A percentile compares a stretch with the other conserved stretches of the same genome.
Evolutionary conservation across 129 eudicot species (phyloP).

Genomic region (Helianthus tuberosus): DNA sequence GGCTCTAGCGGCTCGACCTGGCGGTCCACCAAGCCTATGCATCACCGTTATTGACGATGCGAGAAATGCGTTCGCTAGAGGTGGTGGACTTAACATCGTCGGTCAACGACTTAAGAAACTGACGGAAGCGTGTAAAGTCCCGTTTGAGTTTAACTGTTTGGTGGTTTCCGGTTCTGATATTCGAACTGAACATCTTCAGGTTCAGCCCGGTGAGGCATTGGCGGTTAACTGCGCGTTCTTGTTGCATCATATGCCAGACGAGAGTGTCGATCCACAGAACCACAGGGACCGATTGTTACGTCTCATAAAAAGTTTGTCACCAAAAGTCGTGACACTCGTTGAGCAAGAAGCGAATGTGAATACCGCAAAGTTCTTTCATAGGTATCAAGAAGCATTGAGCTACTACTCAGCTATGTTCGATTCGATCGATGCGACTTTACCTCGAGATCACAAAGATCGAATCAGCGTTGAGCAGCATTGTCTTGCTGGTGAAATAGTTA

Average conservation of each 20-base stretch:
- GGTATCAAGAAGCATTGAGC: slow-evolving; percentile 64
- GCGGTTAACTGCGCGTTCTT: slow-evolving; percentile 84
- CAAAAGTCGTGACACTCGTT: slow-evolving; percentile 77
- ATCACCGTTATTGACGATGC: slow-evolving; percentile 81
- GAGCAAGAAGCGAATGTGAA: slow-evolving; percentile 91
- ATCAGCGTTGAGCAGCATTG: slow-evolving; percentile 83
- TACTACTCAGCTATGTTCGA: slow-evolving; percentile 88
- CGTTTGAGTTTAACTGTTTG: slow-evolving; percentile 64
- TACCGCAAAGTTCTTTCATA: slow-evolving; percentile 52
- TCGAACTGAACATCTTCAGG: slow-evolving; percentile 40
- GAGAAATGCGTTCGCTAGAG: slow-evolving; percentile 67
- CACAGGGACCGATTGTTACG: slow-evolving; percentile 76
- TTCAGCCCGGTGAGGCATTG: slow-evolving; percentile 70
- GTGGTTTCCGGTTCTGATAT: slow-evolving; percentile 61
- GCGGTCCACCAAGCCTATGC: slow-evolving; percentile 74
- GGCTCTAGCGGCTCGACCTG: slow-evolving; percentile 60
- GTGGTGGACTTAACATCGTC: slow-evolving; percentile 71
- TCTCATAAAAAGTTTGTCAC: slow-evolving; percentile 74
- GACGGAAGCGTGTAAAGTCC: slow-evolving; percentile 68
- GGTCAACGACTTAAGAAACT: slow-evolving; percentile 55
- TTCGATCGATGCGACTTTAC: slow-evolving; percentile 66
- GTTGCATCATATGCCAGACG: slow-evolving; percentile 71
- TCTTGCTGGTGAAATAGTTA: slow-evolving; percentile 81
- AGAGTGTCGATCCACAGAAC: slow-evolving; percentile 72
- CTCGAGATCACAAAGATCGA: slow-evolving; percentile 63